Conservation (phyloP, 768 basidiomycete genomes). For the Boletales sp. region DNA sequence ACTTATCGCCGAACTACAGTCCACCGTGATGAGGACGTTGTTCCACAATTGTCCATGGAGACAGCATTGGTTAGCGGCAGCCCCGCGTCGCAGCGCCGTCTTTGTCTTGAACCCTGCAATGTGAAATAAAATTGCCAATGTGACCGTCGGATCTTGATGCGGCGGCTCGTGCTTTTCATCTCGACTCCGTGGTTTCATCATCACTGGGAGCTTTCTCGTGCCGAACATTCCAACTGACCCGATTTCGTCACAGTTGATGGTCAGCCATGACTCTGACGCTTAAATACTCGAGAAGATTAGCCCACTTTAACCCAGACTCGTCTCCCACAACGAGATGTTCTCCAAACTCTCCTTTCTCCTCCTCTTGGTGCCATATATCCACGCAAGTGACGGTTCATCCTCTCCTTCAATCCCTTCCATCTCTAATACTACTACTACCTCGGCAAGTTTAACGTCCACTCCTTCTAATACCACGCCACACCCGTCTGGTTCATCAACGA, state of each 20-base stretch:
- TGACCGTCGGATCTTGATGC: too few relatives aligned
- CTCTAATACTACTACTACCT: background rate
- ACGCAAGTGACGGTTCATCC: background rate
- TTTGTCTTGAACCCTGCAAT: too few relatives aligned
- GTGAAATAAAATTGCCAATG: too few relatives aligned
- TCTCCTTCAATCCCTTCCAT: background rate
- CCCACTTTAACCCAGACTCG: background rate
- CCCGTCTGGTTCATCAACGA: background rate
- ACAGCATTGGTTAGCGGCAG: too few relatives aligned
- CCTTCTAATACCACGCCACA: background rate
- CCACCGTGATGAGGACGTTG: too few relatives aligned
- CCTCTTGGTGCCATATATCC: slow-evolving; percentile 4
- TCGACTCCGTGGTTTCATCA: too few relatives aligned
- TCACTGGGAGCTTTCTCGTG: too few relatives aligned
- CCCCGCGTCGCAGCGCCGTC: too few relatives aligned
- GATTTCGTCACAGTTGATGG: background rate
- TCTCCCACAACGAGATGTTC: slow-evolving; percentile 13
- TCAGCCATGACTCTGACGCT: background rate
- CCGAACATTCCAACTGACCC: too few relatives aligned
- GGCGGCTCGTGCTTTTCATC: too few relatives aligned
- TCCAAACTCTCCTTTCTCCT: slow-evolving; percentile 14
- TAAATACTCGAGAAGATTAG: background rate
- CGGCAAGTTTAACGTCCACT: slow-evolving; percentile 4
- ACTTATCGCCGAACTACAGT: too few relatives aligned
- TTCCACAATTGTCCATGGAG: too few relatives aligned